These are phyloP conservation scores for Saksenaea vasiformis DNA, from an alignment of 371 early-diverging fungal species.

Conservation along the genomic window DNA sequence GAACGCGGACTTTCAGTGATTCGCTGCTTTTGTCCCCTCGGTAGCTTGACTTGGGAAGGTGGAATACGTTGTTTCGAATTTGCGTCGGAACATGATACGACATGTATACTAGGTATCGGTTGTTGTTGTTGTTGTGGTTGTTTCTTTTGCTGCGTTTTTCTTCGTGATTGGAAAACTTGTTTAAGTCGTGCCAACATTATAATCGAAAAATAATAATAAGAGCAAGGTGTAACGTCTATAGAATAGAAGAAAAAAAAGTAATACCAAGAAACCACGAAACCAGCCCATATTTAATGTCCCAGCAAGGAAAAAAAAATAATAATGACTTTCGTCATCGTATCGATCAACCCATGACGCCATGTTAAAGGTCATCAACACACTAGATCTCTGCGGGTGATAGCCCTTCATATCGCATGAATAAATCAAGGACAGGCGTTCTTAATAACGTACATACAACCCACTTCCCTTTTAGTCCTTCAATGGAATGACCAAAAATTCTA, in stretches of 20 bases:
- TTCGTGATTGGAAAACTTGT: not conserved
- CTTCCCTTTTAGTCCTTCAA: constrained; percentile 1
- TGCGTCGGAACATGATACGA: not conserved
- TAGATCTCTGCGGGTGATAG: not conserved
- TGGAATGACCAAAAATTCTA: not conserved
- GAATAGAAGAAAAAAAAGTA: not conserved
- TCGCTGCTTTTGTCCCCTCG: not conserved
- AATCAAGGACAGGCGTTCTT: not conserved
- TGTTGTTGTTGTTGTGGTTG: not conserved
- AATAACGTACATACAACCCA: not conserved
- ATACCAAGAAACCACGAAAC: not conserved
- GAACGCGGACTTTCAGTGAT: not conserved
- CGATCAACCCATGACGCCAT: constrained; percentile 7
- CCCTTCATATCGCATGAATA: constrained; percentile 1
- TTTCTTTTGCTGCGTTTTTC: not conserved
- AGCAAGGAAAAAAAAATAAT: not conserved
- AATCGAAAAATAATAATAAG: not conserved
- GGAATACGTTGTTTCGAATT: not conserved
- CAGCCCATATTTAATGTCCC: not conserved
- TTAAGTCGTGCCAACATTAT: not conserved
- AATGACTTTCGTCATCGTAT: not conserved
- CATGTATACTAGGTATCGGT: not conserved
- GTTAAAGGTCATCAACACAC: not conserved
- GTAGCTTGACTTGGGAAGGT: not conserved
- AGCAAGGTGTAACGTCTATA: not conserved